phyloP scores from a whole-genome alignment of 805 yeast species.

The Candida saitoana region DNA sequence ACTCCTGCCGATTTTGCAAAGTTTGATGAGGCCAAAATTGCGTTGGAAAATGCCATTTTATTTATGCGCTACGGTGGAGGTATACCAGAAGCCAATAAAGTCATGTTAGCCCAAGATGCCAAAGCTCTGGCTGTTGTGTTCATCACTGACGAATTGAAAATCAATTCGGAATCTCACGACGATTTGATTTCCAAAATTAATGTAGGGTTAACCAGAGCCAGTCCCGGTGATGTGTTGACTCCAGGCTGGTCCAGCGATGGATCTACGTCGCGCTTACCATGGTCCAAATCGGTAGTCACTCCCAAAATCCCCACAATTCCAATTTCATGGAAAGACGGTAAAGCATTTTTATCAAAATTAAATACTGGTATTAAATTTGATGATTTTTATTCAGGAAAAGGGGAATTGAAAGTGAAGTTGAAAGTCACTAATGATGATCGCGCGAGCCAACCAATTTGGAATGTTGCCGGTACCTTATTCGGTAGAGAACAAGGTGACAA shows the following conservation, averaged over 20 bases:
- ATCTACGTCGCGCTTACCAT: conserved; percentile 33
- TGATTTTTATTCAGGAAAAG: conserved; percentile 20
- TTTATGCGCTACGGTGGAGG: conserved; percentile 56
- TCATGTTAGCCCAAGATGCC: conserved; percentile 45
- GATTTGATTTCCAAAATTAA: conserved; percentile 51
- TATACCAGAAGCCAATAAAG: conserved; percentile 34
- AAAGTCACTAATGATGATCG: conserved; percentile 38
- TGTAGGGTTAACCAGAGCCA: conserved; percentile 54
- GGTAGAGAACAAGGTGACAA: conserved; percentile 78
- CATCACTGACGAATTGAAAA: conserved; percentile 35
- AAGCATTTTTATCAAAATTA: conserved; percentile 29
- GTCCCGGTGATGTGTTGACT: conserved; percentile 74
- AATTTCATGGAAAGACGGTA: conserved; percentile 69
- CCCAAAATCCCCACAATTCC: conserved; percentile 78
- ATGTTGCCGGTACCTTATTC: conserved; percentile 68
- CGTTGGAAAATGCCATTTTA: conserved; percentile 48
- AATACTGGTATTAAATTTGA: conserved; percentile 26
- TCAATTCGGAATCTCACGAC: conserved; percentile 19
- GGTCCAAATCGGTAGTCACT: conserved; percentile 48
- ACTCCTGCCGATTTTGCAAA: conserved; percentile 46
- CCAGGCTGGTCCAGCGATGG: conserved; percentile 67
- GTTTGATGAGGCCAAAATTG: conserved; percentile 34
- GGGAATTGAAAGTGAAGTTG: conserved; percentile 18
- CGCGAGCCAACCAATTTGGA: conserved; percentile 67
- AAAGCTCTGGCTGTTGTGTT: conserved; percentile 69